These are phyloP conservation scores for Lignosus rhinocerotis DNA, from an alignment of 1,284 basidiomycete genomes.

Conservation along the genomic window DNA sequence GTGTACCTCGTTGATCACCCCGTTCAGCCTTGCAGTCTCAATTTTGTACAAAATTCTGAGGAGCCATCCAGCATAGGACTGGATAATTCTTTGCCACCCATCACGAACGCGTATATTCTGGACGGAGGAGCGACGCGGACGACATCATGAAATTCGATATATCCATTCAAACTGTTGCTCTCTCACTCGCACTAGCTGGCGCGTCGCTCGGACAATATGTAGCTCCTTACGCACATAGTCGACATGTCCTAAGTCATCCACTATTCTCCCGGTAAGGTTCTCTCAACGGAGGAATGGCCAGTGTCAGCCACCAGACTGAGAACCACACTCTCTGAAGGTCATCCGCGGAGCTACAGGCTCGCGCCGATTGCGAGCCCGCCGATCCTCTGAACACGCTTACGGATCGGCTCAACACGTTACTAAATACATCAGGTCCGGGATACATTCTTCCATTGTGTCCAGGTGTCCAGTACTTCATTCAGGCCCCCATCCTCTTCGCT, in stretches of 20 bases:
- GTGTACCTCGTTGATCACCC: conserved; percentile 12
- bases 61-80: not conserved
- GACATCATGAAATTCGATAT: conserved; percentile 2
- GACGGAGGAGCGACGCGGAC: not conserved
- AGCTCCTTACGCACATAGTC: not conserved
- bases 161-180: not conserved
- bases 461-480: conserved; percentile 58
- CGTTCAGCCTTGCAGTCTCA: conserved; percentile 1
- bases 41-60: not conserved
- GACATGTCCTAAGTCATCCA: not conserved
- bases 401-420: conserved; percentile 64
- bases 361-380: conserved; percentile 48
- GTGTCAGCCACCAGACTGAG: not conserved
- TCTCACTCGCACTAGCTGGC: not conserved
- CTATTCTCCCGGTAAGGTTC: conserved; percentile 14
- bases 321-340: conserved; percentile 2
- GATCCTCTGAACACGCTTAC: conserved; percentile 66
- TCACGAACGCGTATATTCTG: not conserved
- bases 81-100: not conserved
- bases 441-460: conserved; percentile 70
- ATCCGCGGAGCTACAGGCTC: conserved; percentile 14
- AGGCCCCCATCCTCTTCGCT: conserved; percentile 64
- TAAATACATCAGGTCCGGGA: conserved; percentile 64
- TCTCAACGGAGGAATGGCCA: not conserved
- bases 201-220: not conserved